phyloP scores from a whole-genome alignment of 169 alveolate genomes.

The Perkinsus chesapeaki region DNA sequence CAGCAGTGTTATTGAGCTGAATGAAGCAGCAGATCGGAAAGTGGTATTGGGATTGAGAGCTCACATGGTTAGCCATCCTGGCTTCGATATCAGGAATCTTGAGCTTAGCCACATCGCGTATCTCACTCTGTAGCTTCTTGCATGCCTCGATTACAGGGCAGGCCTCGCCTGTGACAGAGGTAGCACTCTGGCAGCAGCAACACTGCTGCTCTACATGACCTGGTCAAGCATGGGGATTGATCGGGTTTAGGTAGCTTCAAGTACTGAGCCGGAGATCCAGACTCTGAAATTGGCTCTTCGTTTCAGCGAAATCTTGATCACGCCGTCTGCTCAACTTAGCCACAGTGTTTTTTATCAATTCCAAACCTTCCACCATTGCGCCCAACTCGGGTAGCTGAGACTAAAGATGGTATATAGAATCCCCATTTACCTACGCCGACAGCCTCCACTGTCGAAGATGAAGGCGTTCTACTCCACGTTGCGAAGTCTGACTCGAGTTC shows the following conservation, averaged over 20 bases:
- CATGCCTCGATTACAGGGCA: slow-evolving; percentile 1
- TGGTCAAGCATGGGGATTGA: not conserved
- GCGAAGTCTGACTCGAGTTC: not conserved
- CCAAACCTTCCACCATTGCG: not conserved
- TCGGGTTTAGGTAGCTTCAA: not conserved
- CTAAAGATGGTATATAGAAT: not conserved
- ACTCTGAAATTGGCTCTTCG: not conserved
- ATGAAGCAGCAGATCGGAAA: not conserved
- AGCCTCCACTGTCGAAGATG: not conserved
- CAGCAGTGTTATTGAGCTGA: not conserved
- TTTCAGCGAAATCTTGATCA: not conserved
- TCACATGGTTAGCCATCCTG: not conserved
- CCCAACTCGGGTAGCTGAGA: not conserved
- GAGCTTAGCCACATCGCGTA: not conserved
- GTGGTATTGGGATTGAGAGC: not conserved
- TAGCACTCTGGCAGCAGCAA: not conserved
- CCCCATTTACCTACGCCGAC: too few relatives aligned
- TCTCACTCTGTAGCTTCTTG: not conserved
- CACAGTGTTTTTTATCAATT: not conserved
- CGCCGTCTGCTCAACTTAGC: not conserved
- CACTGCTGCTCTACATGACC: not conserved
- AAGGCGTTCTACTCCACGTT: not conserved
- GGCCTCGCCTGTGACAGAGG: not conserved
- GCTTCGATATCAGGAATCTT: not conserved
- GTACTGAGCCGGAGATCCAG: not conserved